Conservation (phyloP, 257 asterid species). For the Salvia hispanica region DNA sequence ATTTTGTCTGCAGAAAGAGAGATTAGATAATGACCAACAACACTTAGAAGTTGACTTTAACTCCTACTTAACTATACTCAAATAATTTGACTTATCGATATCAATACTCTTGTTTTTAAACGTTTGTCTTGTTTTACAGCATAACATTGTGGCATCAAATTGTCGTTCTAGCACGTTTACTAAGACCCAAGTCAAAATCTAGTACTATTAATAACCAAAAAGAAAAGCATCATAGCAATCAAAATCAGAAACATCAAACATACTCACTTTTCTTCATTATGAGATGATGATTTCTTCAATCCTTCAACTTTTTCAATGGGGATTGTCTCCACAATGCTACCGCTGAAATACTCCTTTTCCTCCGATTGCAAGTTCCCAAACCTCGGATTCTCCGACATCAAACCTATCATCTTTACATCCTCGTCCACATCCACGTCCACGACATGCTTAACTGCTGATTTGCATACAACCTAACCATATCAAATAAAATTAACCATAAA, state of each 20-base stretch:
- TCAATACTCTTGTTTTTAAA: background rate
- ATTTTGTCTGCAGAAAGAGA: constrained; percentile 9
- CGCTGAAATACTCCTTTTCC: constrained; percentile 87
- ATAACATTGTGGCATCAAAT: background rate
- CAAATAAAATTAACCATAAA: background rate
- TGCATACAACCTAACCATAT: constrained; percentile 33
- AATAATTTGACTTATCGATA: constrained; percentile 13
- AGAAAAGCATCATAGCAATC: background rate
- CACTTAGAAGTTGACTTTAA: constrained; percentile 33
- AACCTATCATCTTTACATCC: constrained; percentile 48
- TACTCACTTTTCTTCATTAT: constrained; percentile 77
- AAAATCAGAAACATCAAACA: background rate
- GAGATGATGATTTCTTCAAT: constrained; percentile 78
- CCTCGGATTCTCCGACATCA: constrained; percentile 91
- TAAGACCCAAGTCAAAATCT: background rate
- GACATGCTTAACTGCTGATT: constrained; percentile 35
- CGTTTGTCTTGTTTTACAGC: constrained; percentile 14
- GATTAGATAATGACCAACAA: background rate
- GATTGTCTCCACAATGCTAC: constrained; percentile 78
- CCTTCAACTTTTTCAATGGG: constrained; percentile 38
- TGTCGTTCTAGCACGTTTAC: background rate
- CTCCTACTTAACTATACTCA: constrained; percentile 5
- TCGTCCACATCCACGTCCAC: constrained; percentile 45
- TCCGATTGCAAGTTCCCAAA: constrained; percentile 65
- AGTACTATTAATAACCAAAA: background rate